These are phyloP conservation scores for Lathyrus oleraceus DNA, from an alignment of 306 rosid species.

Conservation along the genomic window DNA sequence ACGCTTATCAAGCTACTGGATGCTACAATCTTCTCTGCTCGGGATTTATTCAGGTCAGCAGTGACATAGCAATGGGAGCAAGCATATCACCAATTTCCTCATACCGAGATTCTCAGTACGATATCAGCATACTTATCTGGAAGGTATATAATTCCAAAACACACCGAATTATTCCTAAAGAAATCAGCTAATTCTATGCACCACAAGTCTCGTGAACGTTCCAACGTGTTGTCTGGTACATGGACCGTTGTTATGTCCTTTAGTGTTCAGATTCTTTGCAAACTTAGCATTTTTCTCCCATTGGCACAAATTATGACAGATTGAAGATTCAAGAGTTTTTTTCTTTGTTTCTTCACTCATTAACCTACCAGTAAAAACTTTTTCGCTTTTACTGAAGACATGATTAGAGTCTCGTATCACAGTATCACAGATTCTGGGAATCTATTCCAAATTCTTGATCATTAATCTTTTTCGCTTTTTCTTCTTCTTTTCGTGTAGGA, in stretches of 20 bases:
- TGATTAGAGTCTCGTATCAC: conserved; percentile 33
- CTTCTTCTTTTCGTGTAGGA: too few species aligned
- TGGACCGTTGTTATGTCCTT: conserved; percentile 32
- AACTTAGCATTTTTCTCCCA: conserved; percentile 17
- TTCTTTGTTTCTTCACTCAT: conserved; percentile 22
- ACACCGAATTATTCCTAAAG: not conserved
- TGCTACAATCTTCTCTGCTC: conserved; percentile 99
- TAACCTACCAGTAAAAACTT: conserved; percentile 22
- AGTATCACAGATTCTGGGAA: conserved; percentile 41
- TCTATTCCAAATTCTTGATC: conserved; percentile 43
- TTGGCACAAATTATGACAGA: conserved; percentile 2
- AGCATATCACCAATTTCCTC: conserved; percentile 87
- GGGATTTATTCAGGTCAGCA: conserved; percentile 90
- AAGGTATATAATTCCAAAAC: conserved; percentile 62
- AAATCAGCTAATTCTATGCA: conserved; percentile 16
- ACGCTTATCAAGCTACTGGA: conserved; percentile 99
- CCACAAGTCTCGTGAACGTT: conserved; percentile 3
- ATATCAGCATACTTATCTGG: conserved; percentile 93
- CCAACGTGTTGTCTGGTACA: conserved; percentile 16
- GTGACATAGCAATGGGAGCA: conserved; percentile 94
- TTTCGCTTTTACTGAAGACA: conserved; percentile 4
- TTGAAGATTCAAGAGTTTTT: conserved; percentile 31
- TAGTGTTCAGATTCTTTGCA: conserved; percentile 18
- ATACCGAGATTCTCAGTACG: conserved; percentile 69
- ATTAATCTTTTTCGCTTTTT: too few species aligned